Conservation (phyloP, 805 yeast genomes). For the Cephaloascus albidus region DNA sequence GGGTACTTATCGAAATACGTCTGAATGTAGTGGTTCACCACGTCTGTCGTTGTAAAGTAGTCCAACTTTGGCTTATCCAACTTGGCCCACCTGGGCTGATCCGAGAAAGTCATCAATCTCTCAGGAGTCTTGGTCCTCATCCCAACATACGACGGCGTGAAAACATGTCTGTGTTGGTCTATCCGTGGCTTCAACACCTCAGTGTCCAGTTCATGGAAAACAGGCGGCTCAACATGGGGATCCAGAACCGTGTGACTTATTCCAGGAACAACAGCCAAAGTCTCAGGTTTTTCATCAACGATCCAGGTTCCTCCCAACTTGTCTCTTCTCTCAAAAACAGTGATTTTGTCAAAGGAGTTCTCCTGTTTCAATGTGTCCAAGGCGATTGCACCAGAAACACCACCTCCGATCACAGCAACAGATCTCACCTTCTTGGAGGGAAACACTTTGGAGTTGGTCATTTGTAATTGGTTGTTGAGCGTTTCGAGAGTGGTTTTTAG, state of each 20-base stretch:
- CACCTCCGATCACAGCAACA: constrained; percentile 39
- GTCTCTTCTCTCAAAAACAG: constrained; percentile 29
- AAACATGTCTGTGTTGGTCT: not conserved
- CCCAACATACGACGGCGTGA: constrained; percentile 17
- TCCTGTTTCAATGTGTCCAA: constrained; percentile 29
- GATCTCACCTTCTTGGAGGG: constrained; percentile 12
- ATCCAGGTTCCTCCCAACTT: constrained; percentile 36
- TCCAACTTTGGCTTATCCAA: constrained; percentile 9
- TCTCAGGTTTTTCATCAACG: constrained; percentile 15
- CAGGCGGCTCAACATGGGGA: constrained; percentile 7
- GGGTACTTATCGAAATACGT: constrained; percentile 14
- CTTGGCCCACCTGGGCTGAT: constrained; percentile 22
- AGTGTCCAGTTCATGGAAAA: not conserved
- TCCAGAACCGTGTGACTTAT: constrained; percentile 12
- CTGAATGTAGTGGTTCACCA: constrained; percentile 21
- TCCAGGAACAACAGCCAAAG: constrained; percentile 14
- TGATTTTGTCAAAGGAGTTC: constrained; percentile 17
- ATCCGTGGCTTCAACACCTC: not conserved
- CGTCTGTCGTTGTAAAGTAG: constrained; percentile 11
- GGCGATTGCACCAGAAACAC: constrained; percentile 37
- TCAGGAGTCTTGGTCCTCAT: constrained; percentile 33
- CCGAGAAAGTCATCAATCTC: constrained; percentile 34
- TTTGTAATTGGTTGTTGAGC: too few species aligned
- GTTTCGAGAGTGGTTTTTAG: too few species aligned
- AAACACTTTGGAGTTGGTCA: too few species aligned